phyloP scores from a whole-genome alignment of 2,329 filamentous ascomycete genomes.

The Botryotinia calthae region DNA sequence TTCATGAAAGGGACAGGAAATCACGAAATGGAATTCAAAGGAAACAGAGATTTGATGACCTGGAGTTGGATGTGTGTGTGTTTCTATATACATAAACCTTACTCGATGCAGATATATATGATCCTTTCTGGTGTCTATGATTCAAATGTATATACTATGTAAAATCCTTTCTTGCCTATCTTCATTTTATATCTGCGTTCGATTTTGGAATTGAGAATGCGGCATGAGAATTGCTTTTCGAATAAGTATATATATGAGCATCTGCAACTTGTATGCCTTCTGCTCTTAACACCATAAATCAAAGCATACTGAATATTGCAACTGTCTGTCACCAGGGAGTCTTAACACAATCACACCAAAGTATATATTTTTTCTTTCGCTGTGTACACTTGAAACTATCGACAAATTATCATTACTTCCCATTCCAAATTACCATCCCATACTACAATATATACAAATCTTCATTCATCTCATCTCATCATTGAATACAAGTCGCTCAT shows the following conservation, averaged over 20 bases:
- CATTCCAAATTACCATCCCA: not conserved
- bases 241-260: not conserved
- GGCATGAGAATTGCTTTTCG: not conserved
- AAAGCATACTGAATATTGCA: not conserved
- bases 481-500: slow-evolving; percentile 5
- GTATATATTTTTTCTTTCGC: not conserved
- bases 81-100: not conserved
- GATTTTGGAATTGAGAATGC: not conserved
- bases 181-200: not conserved
- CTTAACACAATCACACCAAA: not conserved
- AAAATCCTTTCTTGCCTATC: not conserved
- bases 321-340: not conserved
- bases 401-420: not conserved
- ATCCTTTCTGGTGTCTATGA: not conserved
- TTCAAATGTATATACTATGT: not conserved
- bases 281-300: not conserved
- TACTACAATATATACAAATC: not conserved
- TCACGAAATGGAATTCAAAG: not conserved
- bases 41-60: not conserved
- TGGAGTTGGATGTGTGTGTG: not conserved
- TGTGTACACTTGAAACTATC: not conserved
- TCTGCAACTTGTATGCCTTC: not conserved
- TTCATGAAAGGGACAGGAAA: not conserved
- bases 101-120: not conserved
- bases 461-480: slow-evolving; percentile 12